Percentiles rank a stretch among this genome's conserved stretches.
These are phyloP conservation scores for Trametes punicea DNA, from an alignment of 768 basidiomycete genomes.

Conservation along the genomic window DNA sequence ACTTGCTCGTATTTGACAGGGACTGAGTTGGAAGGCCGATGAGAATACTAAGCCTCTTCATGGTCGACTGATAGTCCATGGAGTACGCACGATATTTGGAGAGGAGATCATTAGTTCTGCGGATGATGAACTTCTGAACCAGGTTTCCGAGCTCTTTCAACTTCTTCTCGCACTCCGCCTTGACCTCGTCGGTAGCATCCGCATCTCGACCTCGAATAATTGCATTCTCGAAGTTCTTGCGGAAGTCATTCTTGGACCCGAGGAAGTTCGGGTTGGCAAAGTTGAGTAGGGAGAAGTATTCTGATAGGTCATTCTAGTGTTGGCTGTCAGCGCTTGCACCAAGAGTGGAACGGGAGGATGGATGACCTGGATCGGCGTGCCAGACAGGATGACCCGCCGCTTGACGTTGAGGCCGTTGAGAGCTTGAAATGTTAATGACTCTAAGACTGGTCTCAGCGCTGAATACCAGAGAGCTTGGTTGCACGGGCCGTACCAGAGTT, in stretches of 20 bases:
- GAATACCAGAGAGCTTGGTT: not conserved
- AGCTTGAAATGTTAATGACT: slow-evolving; percentile 84
- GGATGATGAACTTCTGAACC: slow-evolving; percentile 92
- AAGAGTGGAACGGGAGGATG: not conserved
- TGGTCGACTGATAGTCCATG: not conserved
- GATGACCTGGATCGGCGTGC: slow-evolving; percentile 84
- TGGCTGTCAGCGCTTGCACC: not conserved
- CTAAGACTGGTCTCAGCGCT: slow-evolving; percentile 35
- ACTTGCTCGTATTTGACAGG: slow-evolving; percentile 99
- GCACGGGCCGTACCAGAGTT: slow-evolving; percentile 67
- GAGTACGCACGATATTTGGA: slow-evolving; percentile 83
- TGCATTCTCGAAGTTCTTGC: slow-evolving; percentile 91
- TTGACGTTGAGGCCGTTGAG: slow-evolving; percentile 80
- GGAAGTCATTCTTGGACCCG: slow-evolving; percentile 85
- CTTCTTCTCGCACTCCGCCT: slow-evolving; percentile 83
- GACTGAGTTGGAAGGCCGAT: slow-evolving; percentile 46
- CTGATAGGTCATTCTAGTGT: slow-evolving; percentile 81
- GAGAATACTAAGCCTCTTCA: not conserved
- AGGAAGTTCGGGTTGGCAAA: slow-evolving; percentile 92
- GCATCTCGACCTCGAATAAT: slow-evolving; percentile 92
- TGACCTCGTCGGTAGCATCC: slow-evolving; percentile 73
- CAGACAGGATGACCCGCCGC: slow-evolving; percentile 89
- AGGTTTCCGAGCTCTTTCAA: slow-evolving; percentile 85
- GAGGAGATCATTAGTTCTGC: slow-evolving; percentile 88
- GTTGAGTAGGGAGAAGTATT: slow-evolving; percentile 90